A percentile compares a stretch with the other conserved stretches of the same genome.
Conservation (phyloP, 78 protist genomes). For the Goniomonas avonlea region DNA sequence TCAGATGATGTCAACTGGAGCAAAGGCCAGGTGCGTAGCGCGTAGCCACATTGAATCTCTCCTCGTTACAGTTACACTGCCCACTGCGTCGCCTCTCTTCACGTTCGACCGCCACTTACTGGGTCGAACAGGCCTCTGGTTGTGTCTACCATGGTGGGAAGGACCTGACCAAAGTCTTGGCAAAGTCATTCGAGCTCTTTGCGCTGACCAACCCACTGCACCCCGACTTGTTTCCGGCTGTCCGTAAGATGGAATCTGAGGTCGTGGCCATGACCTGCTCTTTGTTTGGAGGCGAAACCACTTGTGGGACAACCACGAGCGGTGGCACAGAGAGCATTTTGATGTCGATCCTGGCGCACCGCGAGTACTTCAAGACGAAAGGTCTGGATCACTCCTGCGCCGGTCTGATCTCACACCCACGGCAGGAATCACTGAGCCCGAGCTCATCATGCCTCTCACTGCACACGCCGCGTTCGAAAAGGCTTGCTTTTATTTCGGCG, state of each 20-base stretch:
- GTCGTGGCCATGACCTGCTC: conserved; percentile 23
- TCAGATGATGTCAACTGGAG: too few species aligned
- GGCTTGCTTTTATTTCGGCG: not conserved
- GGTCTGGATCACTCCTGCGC: too few species aligned
- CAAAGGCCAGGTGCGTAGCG: too few species aligned
- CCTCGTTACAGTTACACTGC: too few species aligned
- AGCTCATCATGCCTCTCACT: not conserved
- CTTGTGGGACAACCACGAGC: conserved; percentile 33
- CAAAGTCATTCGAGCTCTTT: conserved; percentile 20
- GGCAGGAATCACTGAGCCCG: not conserved
- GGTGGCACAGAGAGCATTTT: conserved; percentile 47
- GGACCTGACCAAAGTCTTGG: not conserved
- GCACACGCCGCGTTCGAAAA: conserved; percentile 2
- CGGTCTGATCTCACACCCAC: too few species aligned
- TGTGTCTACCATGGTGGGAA: not conserved
- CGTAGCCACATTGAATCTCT: too few species aligned
- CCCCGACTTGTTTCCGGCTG: conserved; percentile 53
- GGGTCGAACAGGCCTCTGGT: too few species aligned
- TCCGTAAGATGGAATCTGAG: conserved; percentile 77
- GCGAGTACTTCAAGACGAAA: conserved; percentile 11
- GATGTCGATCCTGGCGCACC: conserved; percentile 40
- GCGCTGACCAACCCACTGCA: conserved; percentile 73
- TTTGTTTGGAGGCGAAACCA: not conserved
- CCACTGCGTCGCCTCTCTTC: too few species aligned
- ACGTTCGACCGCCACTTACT: too few species aligned